Conservation (phyloP, 2,329 filamentous ascomycete species). For the Chaetomiaceae sp. region DNA sequence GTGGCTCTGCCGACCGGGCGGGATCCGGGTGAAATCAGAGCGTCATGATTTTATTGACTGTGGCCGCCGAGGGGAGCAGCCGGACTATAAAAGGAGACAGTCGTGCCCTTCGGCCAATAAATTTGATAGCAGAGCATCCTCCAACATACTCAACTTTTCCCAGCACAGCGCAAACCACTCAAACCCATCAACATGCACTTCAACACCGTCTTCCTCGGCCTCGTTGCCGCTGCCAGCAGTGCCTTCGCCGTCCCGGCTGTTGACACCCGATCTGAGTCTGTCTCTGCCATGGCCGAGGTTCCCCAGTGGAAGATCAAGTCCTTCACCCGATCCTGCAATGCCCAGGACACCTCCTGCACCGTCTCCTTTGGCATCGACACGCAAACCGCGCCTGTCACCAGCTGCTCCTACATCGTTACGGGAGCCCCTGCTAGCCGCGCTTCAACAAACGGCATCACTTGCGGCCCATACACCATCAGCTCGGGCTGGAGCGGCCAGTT, state of each 20-base stretch:
- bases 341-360: conserved; percentile 36
- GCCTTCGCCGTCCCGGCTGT: conserved; percentile 16
- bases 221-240: conserved; percentile 15
- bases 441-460: conserved; percentile 19
- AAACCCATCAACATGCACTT: conserved; percentile 18
- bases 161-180: too few relatives aligned
- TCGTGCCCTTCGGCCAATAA: background rate
- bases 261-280: conserved; percentile 6
- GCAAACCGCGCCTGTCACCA: conserved; percentile 21
- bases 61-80: background rate
- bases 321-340: conserved; percentile 38
- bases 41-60: background rate
- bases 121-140: background rate
- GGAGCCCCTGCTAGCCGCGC: conserved; percentile 19
- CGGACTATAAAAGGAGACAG: background rate
- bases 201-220: conserved; percentile 17
- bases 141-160: background rate
- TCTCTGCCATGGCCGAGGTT: conserved; percentile 20
- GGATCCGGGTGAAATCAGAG: background rate
- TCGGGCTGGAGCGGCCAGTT: conserved; percentile 37
- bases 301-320: conserved; percentile 37
- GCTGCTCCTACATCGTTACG: conserved; percentile 25
- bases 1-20: background rate
- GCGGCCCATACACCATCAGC: conserved; percentile 33
- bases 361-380: conserved; percentile 42